phyloP scores from a whole-genome alignment of 306 rosid species.

The Potentilla sterilis region DNA sequence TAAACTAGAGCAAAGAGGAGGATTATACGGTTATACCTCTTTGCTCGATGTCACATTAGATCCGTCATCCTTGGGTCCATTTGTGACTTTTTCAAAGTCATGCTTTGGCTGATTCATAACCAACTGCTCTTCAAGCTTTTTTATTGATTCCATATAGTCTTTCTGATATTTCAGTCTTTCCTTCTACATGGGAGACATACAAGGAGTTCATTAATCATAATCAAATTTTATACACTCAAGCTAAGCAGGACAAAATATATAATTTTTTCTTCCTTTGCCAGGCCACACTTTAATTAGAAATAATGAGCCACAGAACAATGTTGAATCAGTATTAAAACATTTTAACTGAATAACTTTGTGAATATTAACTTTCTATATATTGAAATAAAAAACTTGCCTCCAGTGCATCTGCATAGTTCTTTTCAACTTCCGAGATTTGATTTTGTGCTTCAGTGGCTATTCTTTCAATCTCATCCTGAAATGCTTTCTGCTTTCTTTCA shows the following conservation, averaged over 20 bases:
- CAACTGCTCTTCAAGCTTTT: conserved; percentile 86
- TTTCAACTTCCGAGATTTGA: conserved; percentile 76
- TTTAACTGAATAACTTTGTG: background rate
- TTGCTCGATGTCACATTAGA: conserved; percentile 37
- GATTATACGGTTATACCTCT: conserved; percentile 44
- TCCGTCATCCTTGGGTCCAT: conserved; percentile 28
- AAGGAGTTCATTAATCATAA: conserved; percentile 22
- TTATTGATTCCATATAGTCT: conserved; percentile 85
- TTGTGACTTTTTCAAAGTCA: conserved; percentile 37
- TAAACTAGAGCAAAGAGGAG: background rate
- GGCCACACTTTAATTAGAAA: background rate
- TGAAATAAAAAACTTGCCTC: conserved; percentile 54
- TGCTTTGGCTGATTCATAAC: conserved; percentile 51
- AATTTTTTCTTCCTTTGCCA: background rate
- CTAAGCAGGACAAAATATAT: background rate
- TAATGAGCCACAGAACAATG: background rate
- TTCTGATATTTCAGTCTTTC: conserved; percentile 82
- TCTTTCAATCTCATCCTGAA: conserved; percentile 82
- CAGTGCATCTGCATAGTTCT: conserved; percentile 61
- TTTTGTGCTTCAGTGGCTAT: conserved; percentile 59
- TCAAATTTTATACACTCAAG: background rate
- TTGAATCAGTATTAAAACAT: conserved; percentile 17
- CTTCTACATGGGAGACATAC: conserved; percentile 46
- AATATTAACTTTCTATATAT: conserved; percentile 11
- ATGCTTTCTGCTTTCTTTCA: conserved; percentile 95